Evolutionary conservation across 2,329 filamentous ascomycete species (phyloP), one percentile per base, ranked within the genome.

Genomic region (Fusarium floridanum): DNA sequence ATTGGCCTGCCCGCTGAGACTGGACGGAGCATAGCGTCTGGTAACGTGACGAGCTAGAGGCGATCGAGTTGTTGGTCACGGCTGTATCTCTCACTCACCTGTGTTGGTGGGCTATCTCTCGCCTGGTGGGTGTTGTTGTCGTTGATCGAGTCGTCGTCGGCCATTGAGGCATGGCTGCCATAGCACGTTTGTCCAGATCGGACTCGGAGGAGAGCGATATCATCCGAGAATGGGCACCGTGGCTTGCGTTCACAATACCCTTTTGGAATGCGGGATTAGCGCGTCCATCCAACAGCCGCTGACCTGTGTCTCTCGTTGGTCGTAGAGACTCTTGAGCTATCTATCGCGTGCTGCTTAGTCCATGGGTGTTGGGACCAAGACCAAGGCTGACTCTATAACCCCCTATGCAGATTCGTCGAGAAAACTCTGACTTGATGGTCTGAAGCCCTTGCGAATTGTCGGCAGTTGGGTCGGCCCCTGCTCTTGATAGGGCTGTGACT

Each of bases 1-100:
- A 85, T 84, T 85, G 83, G 83, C 62, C 57, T 66, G 29, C 22
- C 27, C n/a, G 50, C 69, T 76, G 69, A 80, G 73, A 80, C 73
- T 75, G 45, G 73, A 76, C 72, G 74, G 74, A 76, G 34, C 75
- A 77, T 80, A 72, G 70, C 69, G 77, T 69, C 73, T 69, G 79
- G 80, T 80, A 83, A 82, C 79, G 81, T 82, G 82, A 83, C 72
- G 75, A 57, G 43, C 67, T 66, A 71, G 60, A 72, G 57, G 60
- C 24, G 63, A 66, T 69, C 63, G 69, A n/a, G 48, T 45, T 68
- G 66, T 73, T 75, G 66, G 72, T 64, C 64, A 66, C 59, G 60
- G 50, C n/a, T 56, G 50, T 56, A 64, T 72, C 61, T 70, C 65
- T 34, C 32, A 50, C 32, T 34, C 32, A 56, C 32, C 55, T 68